A percentile compares a stretch with the other conserved stretches of the same genome.
Conservation (phyloP, 2,329 filamentous ascomycete species). For the Ophiocordyceps australis region DNA sequence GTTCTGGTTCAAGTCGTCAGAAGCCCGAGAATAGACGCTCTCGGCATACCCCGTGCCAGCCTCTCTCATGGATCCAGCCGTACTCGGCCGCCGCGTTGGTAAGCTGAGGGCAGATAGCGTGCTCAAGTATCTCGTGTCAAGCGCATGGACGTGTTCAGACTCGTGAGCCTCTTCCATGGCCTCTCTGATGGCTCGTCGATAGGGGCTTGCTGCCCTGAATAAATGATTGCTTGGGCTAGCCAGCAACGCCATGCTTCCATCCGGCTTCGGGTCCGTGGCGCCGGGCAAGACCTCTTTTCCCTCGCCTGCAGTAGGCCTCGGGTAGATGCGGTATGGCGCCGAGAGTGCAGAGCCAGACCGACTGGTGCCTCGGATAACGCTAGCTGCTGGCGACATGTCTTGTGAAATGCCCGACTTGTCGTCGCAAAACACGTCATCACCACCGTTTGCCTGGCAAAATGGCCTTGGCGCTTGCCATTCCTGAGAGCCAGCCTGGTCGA, state of each 20-base stretch:
- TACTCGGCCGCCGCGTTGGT: conserved; percentile 19
- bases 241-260: conserved; percentile 28
- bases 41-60: conserved; percentile 21
- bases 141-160: conserved; percentile 6
- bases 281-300: conserved; percentile 2
- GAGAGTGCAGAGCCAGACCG: neutral
- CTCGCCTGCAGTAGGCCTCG: conserved; percentile 3
- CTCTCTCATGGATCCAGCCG: conserved; percentile 18
- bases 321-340: conserved; percentile 3
- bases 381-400: neutral
- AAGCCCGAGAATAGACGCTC: conserved; percentile 26
- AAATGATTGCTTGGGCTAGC: conserved; percentile 30
- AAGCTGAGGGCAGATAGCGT: conserved; percentile 20
- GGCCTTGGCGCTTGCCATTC: conserved; percentile 12
- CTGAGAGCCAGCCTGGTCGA: conserved; percentile 2
- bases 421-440: conserved; percentile 13
- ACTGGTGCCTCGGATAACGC: neutral
- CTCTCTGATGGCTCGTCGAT: conserved; percentile 29
- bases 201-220: conserved; percentile 36
- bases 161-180: conserved; percentile 21
- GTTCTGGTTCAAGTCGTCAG: conserved; percentile 6
- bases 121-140: conserved; percentile 18
- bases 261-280: conserved; percentile 2
- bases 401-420: neutral
- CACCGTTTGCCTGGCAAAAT: conserved; percentile 9